Evolutionary conservation across 2,329 filamentous ascomycete species (phyloP).

Genomic region (Colletotrichum paranaense): DNA sequence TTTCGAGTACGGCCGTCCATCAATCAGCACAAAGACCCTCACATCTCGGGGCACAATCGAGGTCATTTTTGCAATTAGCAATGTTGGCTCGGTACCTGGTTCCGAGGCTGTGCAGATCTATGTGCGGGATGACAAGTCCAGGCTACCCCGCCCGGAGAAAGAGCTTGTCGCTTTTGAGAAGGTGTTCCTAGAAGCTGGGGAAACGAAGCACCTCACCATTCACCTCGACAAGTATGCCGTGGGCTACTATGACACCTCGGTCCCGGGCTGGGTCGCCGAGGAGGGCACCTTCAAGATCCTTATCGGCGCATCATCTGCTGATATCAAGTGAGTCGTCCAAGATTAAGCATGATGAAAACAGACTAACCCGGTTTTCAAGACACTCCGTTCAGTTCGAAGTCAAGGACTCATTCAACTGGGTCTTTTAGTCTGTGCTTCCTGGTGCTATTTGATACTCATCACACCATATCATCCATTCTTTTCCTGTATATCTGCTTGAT

Average conservation of each 20-base stretch:
- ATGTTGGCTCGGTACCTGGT: constrained; percentile 67
- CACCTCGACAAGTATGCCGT: constrained; percentile 62
- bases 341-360: not conserved
- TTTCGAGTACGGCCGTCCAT: constrained; percentile 72
- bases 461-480: not conserved
- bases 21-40: constrained; percentile 56
- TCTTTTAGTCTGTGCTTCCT: constrained; percentile 56
- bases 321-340: constrained; percentile 56
- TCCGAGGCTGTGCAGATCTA: constrained; percentile 77
- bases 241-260: constrained; percentile 71
- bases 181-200: constrained; percentile 66
- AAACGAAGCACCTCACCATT: constrained; percentile 62
- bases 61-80: constrained; percentile 60
- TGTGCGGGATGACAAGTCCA: constrained; percentile 70
- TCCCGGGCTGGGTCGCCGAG: constrained; percentile 73
- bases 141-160: constrained; percentile 74
- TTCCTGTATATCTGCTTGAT: not conserved
- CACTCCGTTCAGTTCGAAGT: constrained; percentile 63
- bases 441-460: not conserved
- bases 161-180: constrained; percentile 79
- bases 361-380: constrained; percentile 37
- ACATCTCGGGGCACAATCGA: constrained; percentile 53
- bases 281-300: constrained; percentile 71
- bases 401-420: constrained; percentile 73
- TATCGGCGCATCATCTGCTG: constrained; percentile 70